Percentiles rank a stretch among this genome's conserved stretches.
Conservation (phyloP, 2,329 filamentous ascomycete species). For the Aspergillus thermomutatus region DNA sequence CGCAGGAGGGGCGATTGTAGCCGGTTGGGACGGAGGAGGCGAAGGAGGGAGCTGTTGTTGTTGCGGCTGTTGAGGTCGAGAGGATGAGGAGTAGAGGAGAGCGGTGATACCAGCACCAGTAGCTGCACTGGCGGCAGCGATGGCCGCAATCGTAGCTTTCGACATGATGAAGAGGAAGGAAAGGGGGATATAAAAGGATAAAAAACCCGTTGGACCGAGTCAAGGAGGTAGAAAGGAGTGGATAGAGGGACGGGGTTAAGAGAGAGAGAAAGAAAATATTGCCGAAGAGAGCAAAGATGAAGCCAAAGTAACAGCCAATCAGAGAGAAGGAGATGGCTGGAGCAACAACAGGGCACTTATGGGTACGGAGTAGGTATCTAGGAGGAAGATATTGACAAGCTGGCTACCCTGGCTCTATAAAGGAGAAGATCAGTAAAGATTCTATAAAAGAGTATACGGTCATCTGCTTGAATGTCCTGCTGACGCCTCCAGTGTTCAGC, state of each 20-base stretch:
- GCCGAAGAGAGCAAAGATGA: not conserved
- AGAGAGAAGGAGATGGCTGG: constrained; percentile 8
- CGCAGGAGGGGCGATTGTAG: constrained; percentile 35
- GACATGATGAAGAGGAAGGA: constrained; percentile 57
- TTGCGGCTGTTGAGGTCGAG: constrained; percentile 26
- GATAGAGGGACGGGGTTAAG: not conserved
- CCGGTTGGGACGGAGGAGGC: constrained; percentile 24
- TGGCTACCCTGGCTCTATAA: not conserved
- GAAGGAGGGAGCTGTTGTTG: constrained; percentile 29
- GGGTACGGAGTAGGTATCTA: no score
- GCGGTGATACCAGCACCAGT: constrained; percentile 71
- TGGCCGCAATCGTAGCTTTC: constrained; percentile 70
- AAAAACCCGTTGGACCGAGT: not conserved
- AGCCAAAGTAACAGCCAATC: constrained; percentile 23
- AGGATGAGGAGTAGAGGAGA: constrained; percentile 59
- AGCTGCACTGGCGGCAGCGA: constrained; percentile 72
- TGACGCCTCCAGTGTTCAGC: no score
- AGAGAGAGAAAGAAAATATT: constrained; percentile 8
- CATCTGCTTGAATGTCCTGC: not conserved
- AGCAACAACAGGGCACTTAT: no score
- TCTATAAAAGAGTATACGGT: not conserved
- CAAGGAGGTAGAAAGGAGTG: constrained; percentile 2
- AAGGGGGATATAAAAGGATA: not conserved
- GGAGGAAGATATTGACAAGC: not conserved
- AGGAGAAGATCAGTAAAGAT: no score